phyloP scores from a whole-genome alignment of 2,329 filamentous ascomycete species.

The Ramularia collo-cygni region DNA sequence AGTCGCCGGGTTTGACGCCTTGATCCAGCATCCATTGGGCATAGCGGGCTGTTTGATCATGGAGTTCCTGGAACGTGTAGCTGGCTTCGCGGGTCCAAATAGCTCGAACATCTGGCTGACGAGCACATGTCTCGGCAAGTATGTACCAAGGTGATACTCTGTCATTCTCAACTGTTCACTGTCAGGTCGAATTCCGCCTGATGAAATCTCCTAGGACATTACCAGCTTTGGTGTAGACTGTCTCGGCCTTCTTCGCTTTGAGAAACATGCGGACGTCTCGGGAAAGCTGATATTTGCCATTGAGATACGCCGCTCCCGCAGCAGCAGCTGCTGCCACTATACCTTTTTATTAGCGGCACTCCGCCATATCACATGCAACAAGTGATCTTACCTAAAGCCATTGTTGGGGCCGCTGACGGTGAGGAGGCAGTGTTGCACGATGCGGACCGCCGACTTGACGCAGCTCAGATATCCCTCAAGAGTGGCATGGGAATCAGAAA shows the following conservation, averaged over 20 bases:
- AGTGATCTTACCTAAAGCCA: too few relatives aligned
- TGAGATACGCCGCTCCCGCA: slow-evolving; percentile 51
- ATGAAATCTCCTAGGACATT: too few relatives aligned
- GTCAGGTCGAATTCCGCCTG: too few relatives aligned
- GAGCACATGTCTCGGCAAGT: slow-evolving; percentile 18
- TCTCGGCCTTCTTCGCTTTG: slow-evolving; percentile 37
- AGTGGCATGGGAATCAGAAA: too few relatives aligned
- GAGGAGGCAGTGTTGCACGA: too few relatives aligned
- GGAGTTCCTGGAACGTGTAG: slow-evolving; percentile 53
- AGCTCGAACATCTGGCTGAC: slow-evolving; percentile 44
- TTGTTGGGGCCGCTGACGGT: too few relatives aligned
- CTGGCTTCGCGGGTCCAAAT: slow-evolving; percentile 57
- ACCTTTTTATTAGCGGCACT: too few relatives aligned
- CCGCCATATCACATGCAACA: too few relatives aligned
- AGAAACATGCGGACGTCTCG: slow-evolving; percentile 51
- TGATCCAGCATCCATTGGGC: slow-evolving; percentile 52
- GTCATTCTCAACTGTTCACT: slow-evolving; percentile 13
- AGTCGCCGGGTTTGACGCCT: slow-evolving; percentile 27
- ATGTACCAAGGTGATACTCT: slow-evolving; percentile 24
- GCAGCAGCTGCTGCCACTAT: slow-evolving; percentile 18
- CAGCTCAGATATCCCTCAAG: too few relatives aligned
- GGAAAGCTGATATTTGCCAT: slow-evolving; percentile 60
- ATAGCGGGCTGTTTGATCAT: slow-evolving; percentile 51
- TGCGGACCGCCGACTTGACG: too few relatives aligned
- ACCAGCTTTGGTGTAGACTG: slow-evolving; percentile 46